phyloP scores from a whole-genome alignment of 208 protist species.

The Naegleria gruberi region DNA sequence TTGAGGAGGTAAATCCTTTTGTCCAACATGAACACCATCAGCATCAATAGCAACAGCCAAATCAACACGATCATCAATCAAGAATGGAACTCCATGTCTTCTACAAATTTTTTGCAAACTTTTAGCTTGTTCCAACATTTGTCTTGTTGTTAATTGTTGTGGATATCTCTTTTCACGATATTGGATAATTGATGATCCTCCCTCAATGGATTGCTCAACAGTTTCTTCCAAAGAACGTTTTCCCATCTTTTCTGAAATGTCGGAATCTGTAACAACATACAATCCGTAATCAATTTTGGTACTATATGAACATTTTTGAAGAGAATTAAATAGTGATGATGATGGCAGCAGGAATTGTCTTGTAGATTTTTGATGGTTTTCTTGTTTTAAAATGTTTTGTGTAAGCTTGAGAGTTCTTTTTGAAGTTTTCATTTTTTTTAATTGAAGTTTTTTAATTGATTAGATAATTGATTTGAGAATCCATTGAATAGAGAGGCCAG shows the following conservation, averaged over 20 bases:
- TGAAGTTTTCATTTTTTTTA: no score
- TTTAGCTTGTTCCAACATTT: conserved; percentile 9
- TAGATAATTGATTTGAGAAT: no score
- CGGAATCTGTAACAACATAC: conserved; percentile 31
- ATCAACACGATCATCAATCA: conserved; percentile 34
- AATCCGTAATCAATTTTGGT: conserved; percentile 26
- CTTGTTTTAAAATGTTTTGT: no score
- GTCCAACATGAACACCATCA: conserved; percentile 37
- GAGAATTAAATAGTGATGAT: no score
- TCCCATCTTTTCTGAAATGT: neutral
- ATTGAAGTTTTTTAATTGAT: no score
- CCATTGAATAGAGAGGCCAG: no score
- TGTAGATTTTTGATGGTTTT: no score
- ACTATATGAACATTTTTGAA: no score
- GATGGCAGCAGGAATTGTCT: no score
- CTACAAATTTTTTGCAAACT: neutral
- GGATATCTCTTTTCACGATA: conserved; percentile 25
- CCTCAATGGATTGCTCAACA: conserved; percentile 20
- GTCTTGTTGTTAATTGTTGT: no score
- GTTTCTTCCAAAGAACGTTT: conserved; percentile 12
- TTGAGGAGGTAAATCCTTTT: conserved; percentile 24
- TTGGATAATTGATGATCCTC: conserved; percentile 28
- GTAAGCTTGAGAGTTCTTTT: no score
- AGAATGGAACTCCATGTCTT: conserved; percentile 20
- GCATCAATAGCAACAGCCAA: conserved; percentile 27